These are phyloP conservation scores for Aspergillus alliaceus DNA, from an alignment of 2,329 filamentous ascomycete genomes.

Conservation along the genomic window DNA sequence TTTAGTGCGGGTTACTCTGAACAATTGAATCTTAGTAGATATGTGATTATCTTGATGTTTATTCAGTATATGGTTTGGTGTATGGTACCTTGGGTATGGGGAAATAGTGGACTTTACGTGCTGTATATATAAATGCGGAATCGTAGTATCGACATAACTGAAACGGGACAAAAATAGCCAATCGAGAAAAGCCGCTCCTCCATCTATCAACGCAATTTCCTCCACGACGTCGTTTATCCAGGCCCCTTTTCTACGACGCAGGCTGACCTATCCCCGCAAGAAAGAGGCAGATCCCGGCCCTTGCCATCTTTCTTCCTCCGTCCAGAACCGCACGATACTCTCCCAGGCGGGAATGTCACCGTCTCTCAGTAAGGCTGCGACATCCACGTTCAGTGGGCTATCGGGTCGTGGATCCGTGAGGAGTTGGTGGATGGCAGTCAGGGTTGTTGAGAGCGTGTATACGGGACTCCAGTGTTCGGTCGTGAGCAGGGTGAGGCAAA, in stretches of 20 bases:
- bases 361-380: slow-evolving; percentile 46
- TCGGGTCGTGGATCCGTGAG: slow-evolving; percentile 47
- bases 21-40: not conserved
- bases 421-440: slow-evolving; percentile 49
- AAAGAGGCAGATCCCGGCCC: not conserved
- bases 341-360: slow-evolving; percentile 48
- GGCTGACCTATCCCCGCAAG: not conserved
- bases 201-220: not conserved
- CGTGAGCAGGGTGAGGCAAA: slow-evolving; percentile 85
- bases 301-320: slow-evolving; percentile 46
- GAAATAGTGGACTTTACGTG: too few relatives aligned
- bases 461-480: slow-evolving; percentile 76
- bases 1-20: not conserved
- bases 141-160: not conserved
- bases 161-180: not conserved
- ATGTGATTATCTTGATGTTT: not conserved
- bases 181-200: not conserved
- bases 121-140: not conserved
- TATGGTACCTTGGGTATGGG: too few relatives aligned
- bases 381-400: slow-evolving; percentile 50
- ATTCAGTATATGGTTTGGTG: too few relatives aligned
- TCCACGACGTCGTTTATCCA: too few relatives aligned
- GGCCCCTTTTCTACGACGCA: too few relatives aligned
- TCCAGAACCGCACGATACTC: slow-evolving; percentile 49
- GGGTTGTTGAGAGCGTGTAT: slow-evolving; percentile 66